These are phyloP conservation scores for Pugionium cornutum DNA, from an alignment of 345 rosid genomes.

Conservation along the genomic window DNA sequence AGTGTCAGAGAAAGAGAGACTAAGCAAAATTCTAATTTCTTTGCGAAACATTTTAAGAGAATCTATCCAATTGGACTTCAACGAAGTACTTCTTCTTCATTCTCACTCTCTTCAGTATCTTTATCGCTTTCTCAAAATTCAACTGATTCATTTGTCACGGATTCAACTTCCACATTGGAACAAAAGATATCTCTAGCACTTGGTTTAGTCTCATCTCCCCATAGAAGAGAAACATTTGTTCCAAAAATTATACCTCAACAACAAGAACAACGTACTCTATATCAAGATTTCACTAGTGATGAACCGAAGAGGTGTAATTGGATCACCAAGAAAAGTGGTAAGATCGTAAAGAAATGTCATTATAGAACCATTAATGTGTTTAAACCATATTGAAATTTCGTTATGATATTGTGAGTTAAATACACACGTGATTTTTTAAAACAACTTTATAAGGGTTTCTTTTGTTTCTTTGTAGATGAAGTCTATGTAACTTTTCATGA, in stretches of 20 bases:
- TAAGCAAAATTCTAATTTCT: slow-evolving; percentile 45
- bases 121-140: slow-evolving; percentile 86
- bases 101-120: slow-evolving; percentile 74
- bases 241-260: slow-evolving; percentile 42
- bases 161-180: slow-evolving; percentile 42
- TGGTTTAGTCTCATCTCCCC: slow-evolving; percentile 52
- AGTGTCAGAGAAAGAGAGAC: slow-evolving; percentile 37
- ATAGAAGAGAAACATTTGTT: slow-evolving; percentile 45
- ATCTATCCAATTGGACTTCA: slow-evolving; percentile 77
- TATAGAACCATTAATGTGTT: slow-evolving; percentile 6
- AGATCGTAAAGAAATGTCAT: slow-evolving; percentile 20
- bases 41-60: slow-evolving; percentile 74
- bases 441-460: not conserved
- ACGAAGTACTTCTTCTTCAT: slow-evolving; percentile 72
- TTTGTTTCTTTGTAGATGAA: slow-evolving; percentile 54
- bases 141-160: slow-evolving; percentile 71
- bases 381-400: not conserved
- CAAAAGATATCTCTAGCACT: slow-evolving; percentile 66
- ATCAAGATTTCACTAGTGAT: slow-evolving; percentile 46
- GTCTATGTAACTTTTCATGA: slow-evolving; percentile 90
- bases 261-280: slow-evolving; percentile 38
- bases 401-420: not conserved
- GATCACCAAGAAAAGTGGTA: slow-evolving; percentile 95
- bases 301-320: slow-evolving; percentile 82
- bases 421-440: not conserved